Evolutionary conservation across 169 alveolate genomes (phyloP), one percentile per base, ranked within the genome.

Genomic region (Cryptosporidium xiaoi): DNA sequence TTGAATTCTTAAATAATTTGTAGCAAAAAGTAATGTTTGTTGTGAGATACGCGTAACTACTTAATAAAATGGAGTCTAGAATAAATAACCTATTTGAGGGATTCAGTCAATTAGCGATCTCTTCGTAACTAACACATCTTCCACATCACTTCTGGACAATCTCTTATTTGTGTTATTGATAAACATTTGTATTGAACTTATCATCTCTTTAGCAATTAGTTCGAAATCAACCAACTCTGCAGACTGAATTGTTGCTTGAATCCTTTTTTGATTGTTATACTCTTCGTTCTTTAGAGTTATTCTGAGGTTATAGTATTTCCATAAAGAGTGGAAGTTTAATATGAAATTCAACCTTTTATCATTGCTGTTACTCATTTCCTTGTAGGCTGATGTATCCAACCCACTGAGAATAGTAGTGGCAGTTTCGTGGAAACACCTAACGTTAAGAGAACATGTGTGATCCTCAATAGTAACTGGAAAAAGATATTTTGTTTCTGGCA

Each of bases 381-480:
- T 77, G 71, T 71, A 77, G 31, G 20, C 46, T 20, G 87, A 77
- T 31, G 87, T 34, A 20, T 33, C 66, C 51, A 77, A 24, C 16
- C 66, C 87, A 16, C 33, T 60, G 33, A 77, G 46, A 62, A 77
- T 40, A 20, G 40, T 77, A 7, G 77, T 55, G 5, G 77, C 87
- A 18, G 64, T 77, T 44, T 77, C 71, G 50, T 77, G 87, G 40
- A 77, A 77, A 40, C 87, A 77, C n/a, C 64, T 51, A 36, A 77
- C 87, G 5, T 62, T 60, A 4, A 77, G 31, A 27, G 87, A 77
- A 15, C 87, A 60, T n/a, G 87, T 77, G 27, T 77, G 50, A 40
- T 77, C 87, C 15, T 77, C 87, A 34, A 77, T 60, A 3, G 87
- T 77, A 20, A 77, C 87, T 20, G 87, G 87, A n/a, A 77, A 77